A percentile compares a stretch with the other conserved stretches of the same genome.
These are phyloP conservation scores for Orychophragmus violaceus DNA, from an alignment of 345 rosid species.

Conservation along the genomic window DNA sequence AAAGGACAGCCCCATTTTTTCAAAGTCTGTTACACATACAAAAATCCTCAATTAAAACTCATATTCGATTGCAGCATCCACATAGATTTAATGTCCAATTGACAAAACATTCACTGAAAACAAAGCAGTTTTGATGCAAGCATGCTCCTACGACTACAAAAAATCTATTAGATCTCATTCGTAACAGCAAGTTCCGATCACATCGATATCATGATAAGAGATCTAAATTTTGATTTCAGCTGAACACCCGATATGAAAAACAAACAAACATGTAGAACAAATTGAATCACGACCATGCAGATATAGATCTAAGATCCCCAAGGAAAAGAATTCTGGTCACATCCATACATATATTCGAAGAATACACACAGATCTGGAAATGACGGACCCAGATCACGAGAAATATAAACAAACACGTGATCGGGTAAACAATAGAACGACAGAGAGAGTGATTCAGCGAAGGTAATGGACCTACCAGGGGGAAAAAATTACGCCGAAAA, in stretches of 20 bases:
- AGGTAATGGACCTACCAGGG: not conserved
- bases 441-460: not conserved
- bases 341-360: not conserved
- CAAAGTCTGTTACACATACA: slow-evolving; percentile 9
- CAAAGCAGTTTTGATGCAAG: not conserved
- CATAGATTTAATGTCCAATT: not conserved
- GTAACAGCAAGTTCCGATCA: not conserved
- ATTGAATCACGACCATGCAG: too few species aligned
- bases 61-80: not conserved
- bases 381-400: not conserved
- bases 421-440: not conserved
- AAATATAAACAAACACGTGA: not conserved
- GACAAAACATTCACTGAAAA: not conserved
- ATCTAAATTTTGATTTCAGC: slow-evolving; percentile 2
- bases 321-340: not conserved
- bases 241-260: not conserved
- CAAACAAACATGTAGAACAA: not conserved
- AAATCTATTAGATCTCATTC: not conserved
- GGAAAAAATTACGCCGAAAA: not conserved
- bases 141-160: not conserved
- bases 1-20: slow-evolving; percentile 54
- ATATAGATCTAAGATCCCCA: too few species aligned
- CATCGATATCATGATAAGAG: not conserved
- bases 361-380: slow-evolving; percentile 15
- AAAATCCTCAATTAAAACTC: not conserved